Base-by-base conservation (phyloP, 257 asterid genomes). In the Fraxinus americana region DNA sequence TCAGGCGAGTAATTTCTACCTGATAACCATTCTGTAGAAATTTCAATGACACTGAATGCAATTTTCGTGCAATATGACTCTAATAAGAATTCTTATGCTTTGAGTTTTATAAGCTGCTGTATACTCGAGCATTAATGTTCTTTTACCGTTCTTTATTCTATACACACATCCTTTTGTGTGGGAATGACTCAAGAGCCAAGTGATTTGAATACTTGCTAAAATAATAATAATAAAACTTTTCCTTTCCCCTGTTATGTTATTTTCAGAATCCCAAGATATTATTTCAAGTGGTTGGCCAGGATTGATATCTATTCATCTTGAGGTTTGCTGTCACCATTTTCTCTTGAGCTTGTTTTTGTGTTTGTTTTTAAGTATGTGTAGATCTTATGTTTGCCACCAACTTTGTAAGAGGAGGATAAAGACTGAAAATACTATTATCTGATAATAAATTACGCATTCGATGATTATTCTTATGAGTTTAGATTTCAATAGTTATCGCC, bases 251-350 rank as follows among this genome's bases (percentile, higher is more conserved):
- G 67, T 69, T 67, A 39, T 77, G 50, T 75, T 75, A 35, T 78
- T 69, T 82, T 83, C 85, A 91, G 98, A 85, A 81, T 85, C 98
- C 78, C 98, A 88, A 77, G 86, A 79, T 80, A 85, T 91, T 45
- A 92, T 94, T 86, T 89, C 96, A 81, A 82, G 82, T 73, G 90
- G 97, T 54, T 92, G 97, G 97, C 98, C 97, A 57, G 97, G 97
- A 68, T 85, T 94, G 87, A 85, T 85, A 78, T 83, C 87, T 59
- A 87, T 94, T 72, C 91, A 88, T 85, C 89, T 94, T 66, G 97
- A 94, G 98, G 98, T 93, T 85, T 79, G 89, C 81, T 50, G 69
- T 82, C 59, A 14, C 67, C 43, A 43, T 70, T 78, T 67, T 57
- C 77, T 82, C 77, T 77, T 30, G 65, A 34, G 50, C 70, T 74